Evolutionary conservation across 2,329 filamentous ascomycete species (phyloP), one percentile per base, ranked within the genome.

Genomic region (Aplosporella prunicola): DNA sequence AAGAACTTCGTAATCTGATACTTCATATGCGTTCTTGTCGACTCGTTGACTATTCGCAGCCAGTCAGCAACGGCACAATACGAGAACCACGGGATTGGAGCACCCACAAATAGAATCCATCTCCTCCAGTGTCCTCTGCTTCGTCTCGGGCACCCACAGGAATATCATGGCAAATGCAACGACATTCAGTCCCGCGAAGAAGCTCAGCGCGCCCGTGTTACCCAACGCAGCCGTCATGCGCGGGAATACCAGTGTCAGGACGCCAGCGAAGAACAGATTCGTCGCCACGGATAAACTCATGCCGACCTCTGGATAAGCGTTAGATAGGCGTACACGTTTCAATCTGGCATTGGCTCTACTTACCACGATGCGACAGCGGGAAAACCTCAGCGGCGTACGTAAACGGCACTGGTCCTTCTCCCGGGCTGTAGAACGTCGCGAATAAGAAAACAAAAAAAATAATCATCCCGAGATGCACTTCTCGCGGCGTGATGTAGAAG

Each of bases 361-460:
- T 20, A 37, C 35, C 37, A 9, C 37, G 37, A 20, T 39, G 37
- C 13, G 37, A 39, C 15, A 66, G 56, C 0, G 64, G 65, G 47
- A 64, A 67, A 0, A 56, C 51, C 39, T 68, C 65, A 9, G 65
- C 64, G 0, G 54, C 51, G 42, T 61, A 61, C 0, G 63, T 64
- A 49, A 63, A 62, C 4, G 60, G 58, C 1, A 62, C 58, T 1
- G 60, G 60, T 3, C 60, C 60, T 50, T 61, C 59, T 13, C 60
- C 60, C 1, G 67, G 63, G 0, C 61, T 65, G 48, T 72, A 72
- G 18, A 66, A 63, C 9, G 71, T 61, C 45, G 68, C 69, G 47
- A 72, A 72, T 11, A 71, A 55, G 57, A 65, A 74, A 32, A 65
- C 56, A 39, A 57, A 59, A 1, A 56, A 52, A 8, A 60, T 61